phyloP scores from a whole-genome alignment of 2,329 filamentous ascomycete genomes.

The Apiospora hydei region DNA sequence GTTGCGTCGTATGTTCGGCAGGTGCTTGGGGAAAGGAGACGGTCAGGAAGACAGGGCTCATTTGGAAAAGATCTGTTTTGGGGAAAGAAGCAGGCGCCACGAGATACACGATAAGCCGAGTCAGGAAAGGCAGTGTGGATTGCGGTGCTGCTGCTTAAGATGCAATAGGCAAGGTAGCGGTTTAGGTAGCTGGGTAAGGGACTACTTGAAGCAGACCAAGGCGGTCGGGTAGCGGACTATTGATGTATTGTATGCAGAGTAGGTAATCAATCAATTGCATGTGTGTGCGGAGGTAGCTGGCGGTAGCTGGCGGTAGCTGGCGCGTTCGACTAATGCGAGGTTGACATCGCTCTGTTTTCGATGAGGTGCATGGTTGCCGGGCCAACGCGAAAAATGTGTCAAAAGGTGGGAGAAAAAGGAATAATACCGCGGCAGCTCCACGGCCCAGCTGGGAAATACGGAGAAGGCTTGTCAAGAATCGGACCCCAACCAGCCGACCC shows the following conservation, averaged over 20 bases:
- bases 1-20: neutral
- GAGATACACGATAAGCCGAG: slow-evolving; percentile 18
- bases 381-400: neutral
- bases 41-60: slow-evolving; percentile 13
- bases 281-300: no score
- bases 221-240: neutral
- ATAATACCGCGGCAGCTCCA: neutral
- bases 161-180: neutral
- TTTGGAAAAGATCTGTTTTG: slow-evolving; percentile 19
- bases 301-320: no score
- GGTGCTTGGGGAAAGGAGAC: neutral
- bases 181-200: neutral
- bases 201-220: neutral
- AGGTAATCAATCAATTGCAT: neutral
- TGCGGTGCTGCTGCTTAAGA: neutral
- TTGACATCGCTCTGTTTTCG: neutral
- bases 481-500: neutral
- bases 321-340: neutral
- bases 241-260: slow-evolving; percentile 3
- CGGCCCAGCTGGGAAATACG: no score
- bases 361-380: neutral
- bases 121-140: slow-evolving; percentile 11
- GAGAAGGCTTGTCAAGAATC: neutral
- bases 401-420: neutral
- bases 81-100: slow-evolving; percentile 12